phyloP scores from a whole-genome alignment of 495 filamentous ascomycete genomes.

The Aspergillus biplanus region DNA sequence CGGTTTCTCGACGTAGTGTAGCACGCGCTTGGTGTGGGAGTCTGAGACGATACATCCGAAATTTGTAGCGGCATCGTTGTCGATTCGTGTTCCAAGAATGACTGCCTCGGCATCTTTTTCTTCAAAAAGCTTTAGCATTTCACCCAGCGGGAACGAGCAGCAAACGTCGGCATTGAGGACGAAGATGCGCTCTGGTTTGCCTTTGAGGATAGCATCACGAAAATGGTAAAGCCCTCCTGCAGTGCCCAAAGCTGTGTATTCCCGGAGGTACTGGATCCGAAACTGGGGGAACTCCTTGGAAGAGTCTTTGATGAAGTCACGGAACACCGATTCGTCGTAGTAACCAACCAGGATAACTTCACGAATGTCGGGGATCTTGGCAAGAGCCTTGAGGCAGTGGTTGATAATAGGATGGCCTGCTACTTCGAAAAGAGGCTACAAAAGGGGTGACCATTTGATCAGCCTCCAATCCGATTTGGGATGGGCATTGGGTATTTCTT shows the following conservation, averaged over 20 bases:
- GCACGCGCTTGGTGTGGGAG: constrained; percentile 89
- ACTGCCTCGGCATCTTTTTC: constrained; percentile 97
- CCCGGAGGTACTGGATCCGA: constrained; percentile 91
- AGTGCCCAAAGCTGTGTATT: constrained; percentile 96
- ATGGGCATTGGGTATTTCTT: constrained; percentile 17
- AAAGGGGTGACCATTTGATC: constrained; percentile 9
- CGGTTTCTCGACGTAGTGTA: constrained; percentile 99
- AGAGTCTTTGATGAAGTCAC: constrained; percentile 95
- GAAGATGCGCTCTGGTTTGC: constrained; percentile 90
- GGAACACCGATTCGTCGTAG: constrained; percentile 96
- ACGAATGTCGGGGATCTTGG: constrained; percentile 88
- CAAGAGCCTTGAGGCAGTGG: constrained; percentile 92
- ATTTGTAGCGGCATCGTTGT: constrained; percentile 89
- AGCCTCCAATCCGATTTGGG: constrained; percentile 2
- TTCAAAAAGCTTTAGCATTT: constrained; percentile 93
- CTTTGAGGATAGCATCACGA: constrained; percentile 98
- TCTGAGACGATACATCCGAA: constrained; percentile 99
- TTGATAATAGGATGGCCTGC: constrained; percentile 97
- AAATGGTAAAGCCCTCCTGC: constrained; percentile 99
- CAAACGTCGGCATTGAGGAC: constrained; percentile 99
- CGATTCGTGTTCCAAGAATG: constrained; percentile 90
- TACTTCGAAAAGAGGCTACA: constrained; percentile 95
- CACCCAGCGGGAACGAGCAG: constrained; percentile 95
- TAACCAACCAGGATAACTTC: constrained; percentile 98
- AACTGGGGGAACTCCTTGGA: constrained; percentile 84